Evolutionary conservation across 441 rosid genomes (phyloP), one percentile per base, ranked within the genome.

Genomic region (Corymbia calophylla): DNA sequence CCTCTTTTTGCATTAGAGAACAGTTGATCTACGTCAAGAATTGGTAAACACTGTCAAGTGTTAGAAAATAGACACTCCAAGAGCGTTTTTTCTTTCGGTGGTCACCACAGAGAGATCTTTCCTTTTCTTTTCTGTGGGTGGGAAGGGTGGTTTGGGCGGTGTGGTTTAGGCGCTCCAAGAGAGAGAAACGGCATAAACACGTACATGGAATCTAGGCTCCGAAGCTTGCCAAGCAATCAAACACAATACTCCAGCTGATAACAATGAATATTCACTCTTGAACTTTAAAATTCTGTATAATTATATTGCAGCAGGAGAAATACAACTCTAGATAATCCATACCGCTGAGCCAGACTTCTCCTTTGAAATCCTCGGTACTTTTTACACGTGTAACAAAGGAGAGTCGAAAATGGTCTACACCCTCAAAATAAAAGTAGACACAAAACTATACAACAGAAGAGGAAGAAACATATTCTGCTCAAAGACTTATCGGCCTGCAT

Each of bases 401-500:
- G 53, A 44, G 51, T 77, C 84, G 18, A 23, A 23, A 19, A 44
- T 77, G 84, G 16, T 77, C 84, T 77, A 15, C n/a, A 12, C 39
- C 2, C 84, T 77, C 51, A 77, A 77, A 77, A 77, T n/a, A 77
- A 14, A 47, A 77, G 84, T 23, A 77, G n/a, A 15, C 84, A 77
- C 84, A 77, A 77, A 44, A 77, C 27, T 23, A 77, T 44, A 23
- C 84, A 77, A 44, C 84, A 82, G 32, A 94, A 89, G 23, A 94
- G 93, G 93, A 97, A 97, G 90, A 96, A 93, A 56, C 93, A 93
- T 77, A 77, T 77, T 77, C 84, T 44, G 84, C 84, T 77, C 84
- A 77, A 7, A 48, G 84, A 77, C 84, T 77, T 77, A 4, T 77
- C 84, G 27, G 51, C 84, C 84, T 77, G 51, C 84, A 77, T 77